Conservation (phyloP, 1,284 basidiomycete species). For the Albatrellus sp. region DNA sequence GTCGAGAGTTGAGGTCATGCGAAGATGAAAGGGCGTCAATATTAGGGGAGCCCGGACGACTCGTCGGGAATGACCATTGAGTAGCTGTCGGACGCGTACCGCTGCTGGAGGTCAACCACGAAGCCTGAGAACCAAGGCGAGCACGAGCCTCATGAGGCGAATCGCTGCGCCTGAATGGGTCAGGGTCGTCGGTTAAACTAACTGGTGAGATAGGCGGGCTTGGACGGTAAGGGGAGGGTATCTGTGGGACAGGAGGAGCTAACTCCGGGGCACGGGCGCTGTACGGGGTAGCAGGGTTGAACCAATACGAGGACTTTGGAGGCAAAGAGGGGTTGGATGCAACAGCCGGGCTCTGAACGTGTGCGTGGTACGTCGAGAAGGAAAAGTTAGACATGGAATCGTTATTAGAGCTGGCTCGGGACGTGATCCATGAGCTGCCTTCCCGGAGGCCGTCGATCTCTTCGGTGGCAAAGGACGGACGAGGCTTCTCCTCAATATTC, state of each 20-base stretch:
- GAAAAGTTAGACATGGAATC: slow-evolving; percentile 56
- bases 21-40: slow-evolving; percentile 16
- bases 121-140: slow-evolving; percentile 49
- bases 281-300: slow-evolving; percentile 29
- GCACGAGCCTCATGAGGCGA: slow-evolving; percentile 26
- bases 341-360: slow-evolving; percentile 23
- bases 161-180: slow-evolving; percentile 42
- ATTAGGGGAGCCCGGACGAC: slow-evolving; percentile 21
- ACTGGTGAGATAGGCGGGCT: slow-evolving; percentile 8
- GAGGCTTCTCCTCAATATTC: slow-evolving; percentile 34
- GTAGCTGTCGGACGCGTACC: slow-evolving; percentile 44
- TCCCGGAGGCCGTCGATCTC: slow-evolving; percentile 58
- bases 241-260: slow-evolving; percentile 50
- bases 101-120: slow-evolving; percentile 55
- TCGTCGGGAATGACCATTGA: slow-evolving; percentile 54
- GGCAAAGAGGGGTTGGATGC: slow-evolving; percentile 35
- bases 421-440: slow-evolving; percentile 66
- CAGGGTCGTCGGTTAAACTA: slow-evolving; percentile 31
- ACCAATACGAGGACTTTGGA: slow-evolving; percentile 50
- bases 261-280: slow-evolving; percentile 18
- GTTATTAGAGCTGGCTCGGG: slow-evolving; percentile 40
- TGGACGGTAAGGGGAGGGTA: slow-evolving; percentile 41
- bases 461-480: slow-evolving; percentile 51
- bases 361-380: slow-evolving; percentile 42
- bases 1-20: slow-evolving; percentile 28